These are phyloP conservation scores for Sideroxylon spinosum DNA, from an alignment of 179 eudicot species.

Conservation along the genomic window DNA sequence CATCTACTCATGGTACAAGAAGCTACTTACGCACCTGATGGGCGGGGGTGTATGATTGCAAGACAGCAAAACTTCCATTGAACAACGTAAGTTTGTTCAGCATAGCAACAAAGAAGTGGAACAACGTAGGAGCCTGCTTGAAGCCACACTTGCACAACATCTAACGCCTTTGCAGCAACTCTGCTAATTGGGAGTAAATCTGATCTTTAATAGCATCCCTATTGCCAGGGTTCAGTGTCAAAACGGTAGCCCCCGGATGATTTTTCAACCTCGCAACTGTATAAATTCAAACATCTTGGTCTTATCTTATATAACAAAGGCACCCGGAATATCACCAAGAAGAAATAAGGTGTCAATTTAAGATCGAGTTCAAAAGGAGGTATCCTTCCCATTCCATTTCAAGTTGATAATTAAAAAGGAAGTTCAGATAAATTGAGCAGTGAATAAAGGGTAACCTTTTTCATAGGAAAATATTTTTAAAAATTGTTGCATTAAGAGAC, in stretches of 20 bases:
- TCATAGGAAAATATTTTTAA: background rate
- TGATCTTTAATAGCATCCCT: constrained; percentile 59
- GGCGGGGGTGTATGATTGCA: background rate
- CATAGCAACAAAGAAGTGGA: background rate
- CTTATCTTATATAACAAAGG: background rate
- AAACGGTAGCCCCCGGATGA: constrained; percentile 68
- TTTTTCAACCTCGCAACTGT: constrained; percentile 86
- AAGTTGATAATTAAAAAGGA: too few species aligned
- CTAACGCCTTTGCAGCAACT: constrained; percentile 32
- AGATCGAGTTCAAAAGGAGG: background rate
- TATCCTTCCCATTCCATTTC: too few species aligned
- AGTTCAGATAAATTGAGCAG: background rate
- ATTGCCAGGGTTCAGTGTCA: constrained; percentile 49
- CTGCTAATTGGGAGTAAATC: constrained; percentile 46
- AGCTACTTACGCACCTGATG: background rate
- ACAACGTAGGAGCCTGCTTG: background rate
- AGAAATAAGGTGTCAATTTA: background rate
- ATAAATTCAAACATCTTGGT: constrained; percentile 2
- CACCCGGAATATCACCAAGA: background rate
- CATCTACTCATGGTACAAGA: background rate
- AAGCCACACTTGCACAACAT: background rate
- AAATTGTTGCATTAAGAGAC: background rate
- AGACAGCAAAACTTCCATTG: background rate
- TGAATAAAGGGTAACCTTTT: background rate
- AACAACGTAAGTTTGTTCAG: background rate